Evolutionary conservation across 805 yeast genomes (phyloP).

Genomic region (Lachancea waltii): DNA sequence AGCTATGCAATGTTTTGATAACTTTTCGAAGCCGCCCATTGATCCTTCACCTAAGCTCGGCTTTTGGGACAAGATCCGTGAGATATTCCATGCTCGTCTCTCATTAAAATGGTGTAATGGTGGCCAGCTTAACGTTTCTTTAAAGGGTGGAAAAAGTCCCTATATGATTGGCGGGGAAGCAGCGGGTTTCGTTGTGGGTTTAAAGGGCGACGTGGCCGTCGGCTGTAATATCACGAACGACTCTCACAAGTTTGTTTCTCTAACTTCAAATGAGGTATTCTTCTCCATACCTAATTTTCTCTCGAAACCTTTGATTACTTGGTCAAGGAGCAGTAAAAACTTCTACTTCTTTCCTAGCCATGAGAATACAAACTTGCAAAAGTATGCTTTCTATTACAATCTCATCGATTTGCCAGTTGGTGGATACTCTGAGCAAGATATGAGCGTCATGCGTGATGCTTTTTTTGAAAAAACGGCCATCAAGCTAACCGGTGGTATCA

Average conservation of each 20-base stretch:
- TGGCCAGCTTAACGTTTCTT: slow-evolving; percentile 48
- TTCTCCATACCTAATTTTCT: slow-evolving; percentile 76
- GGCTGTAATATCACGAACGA: slow-evolving; percentile 60
- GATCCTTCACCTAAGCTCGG: slow-evolving; percentile 85
- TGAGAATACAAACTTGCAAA: slow-evolving; percentile 35
- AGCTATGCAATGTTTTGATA: slow-evolving; percentile 67
- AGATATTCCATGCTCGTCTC: slow-evolving; percentile 67
- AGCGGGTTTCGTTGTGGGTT: slow-evolving; percentile 73
- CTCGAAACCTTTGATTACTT: slow-evolving; percentile 45
- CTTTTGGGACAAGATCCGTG: slow-evolving; percentile 85
- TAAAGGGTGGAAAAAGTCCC: slow-evolving; percentile 77
- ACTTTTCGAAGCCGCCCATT: slow-evolving; percentile 81
- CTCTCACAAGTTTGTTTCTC: slow-evolving; percentile 59
- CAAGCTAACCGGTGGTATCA: slow-evolving; percentile 53
- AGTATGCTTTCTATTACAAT: slow-evolving; percentile 46
- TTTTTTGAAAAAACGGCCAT: slow-evolving; percentile 50
- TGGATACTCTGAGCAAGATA: slow-evolving; percentile 15
- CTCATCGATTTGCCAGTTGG: slow-evolving; percentile 29
- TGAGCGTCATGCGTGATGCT: slow-evolving; percentile 19
- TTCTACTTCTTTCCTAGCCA: slow-evolving; percentile 43
- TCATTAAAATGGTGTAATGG: slow-evolving; percentile 44
- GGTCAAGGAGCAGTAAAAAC: slow-evolving; percentile 48
- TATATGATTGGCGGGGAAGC: slow-evolving; percentile 58
- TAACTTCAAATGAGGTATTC: slow-evolving; percentile 53
- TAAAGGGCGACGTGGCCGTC: slow-evolving; percentile 56